Evolutionary conservation across 23 red algal genomes (phyloP), one percentile per base, ranked within the genome.

Genomic region (Cyanidiococcus yangmingshanensis): DNA sequence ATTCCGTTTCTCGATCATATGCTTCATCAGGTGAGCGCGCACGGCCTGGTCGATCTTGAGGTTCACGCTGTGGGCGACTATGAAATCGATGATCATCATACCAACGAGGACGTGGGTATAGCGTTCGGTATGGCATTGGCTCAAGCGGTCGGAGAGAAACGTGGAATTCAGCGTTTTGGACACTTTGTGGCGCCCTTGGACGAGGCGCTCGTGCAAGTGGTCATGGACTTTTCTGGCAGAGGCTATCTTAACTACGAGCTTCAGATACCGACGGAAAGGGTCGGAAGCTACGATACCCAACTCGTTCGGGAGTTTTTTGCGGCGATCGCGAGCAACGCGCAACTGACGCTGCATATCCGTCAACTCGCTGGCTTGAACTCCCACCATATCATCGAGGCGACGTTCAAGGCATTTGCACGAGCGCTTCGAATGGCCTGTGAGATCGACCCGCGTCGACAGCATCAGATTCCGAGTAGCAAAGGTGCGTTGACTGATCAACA

Each of bases 1-100:
- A 97, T 97, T 50, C 87, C 87, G 7, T 97, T 97, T 75, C 82
- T 97, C 0, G 93, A 97, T 77, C 93, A 97, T 79, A 97, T 97
- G 93, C 86, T 97, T 0, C 45, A 77, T 30, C 93, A 97, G 82
- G 45, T 97, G 40, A 86, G 83, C 41, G 88, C 88, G 30, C 93
- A 97, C 74, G 93, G 93, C 41, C 59, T 97, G 27, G 68, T 97
- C 36, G 93, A 97, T 74, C 76, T 97, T 34, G 35, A 90, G 35
- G 29, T 97, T 63, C 38, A 30, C 40, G 93, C 93, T n/a, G 59
- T 79, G 16, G 93, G 93, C 25, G 93, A 97, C 75, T 85, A 88
- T 40, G 86, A 90, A 84, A 97, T 97, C 39, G 93, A 97, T 67
- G 93, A 97, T 58, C 93, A 97, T 50, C 93, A 97, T 79, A 90